These are phyloP conservation scores for Chrysosphaeria jannelii DNA, from an alignment of 2,329 filamentous ascomycete species.

Conservation along the genomic window DNA sequence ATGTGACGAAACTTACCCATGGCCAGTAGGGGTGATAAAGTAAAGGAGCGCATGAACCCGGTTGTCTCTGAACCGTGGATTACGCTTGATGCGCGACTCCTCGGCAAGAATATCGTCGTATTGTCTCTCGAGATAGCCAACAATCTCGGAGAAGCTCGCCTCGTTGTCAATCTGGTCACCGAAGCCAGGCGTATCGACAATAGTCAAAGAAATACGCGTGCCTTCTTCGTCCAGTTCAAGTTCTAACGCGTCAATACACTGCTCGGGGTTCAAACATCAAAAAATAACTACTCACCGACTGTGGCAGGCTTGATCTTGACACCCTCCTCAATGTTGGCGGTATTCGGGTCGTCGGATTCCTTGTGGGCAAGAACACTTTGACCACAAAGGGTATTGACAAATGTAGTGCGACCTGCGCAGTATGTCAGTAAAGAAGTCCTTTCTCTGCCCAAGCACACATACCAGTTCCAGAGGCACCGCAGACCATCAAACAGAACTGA, in stretches of 20 bases:
- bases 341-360: slow-evolving; percentile 69
- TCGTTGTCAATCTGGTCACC: slow-evolving; percentile 99
- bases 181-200: slow-evolving; percentile 94
- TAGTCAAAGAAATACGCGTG: slow-evolving; percentile 89
- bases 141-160: slow-evolving; percentile 91
- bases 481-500: slow-evolving; percentile 99
- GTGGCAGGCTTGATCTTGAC: slow-evolving; percentile 98
- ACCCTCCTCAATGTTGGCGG: slow-evolving; percentile 79
- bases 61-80: slow-evolving; percentile 97
- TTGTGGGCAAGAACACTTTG: slow-evolving; percentile 75
- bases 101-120: slow-evolving; percentile 98
- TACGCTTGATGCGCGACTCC: slow-evolving; percentile 99
- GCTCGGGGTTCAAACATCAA: slow-evolving; percentile 1
- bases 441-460: slow-evolving; percentile 11
- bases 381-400: slow-evolving; percentile 96
- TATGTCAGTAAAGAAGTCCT: neutral
- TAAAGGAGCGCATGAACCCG: slow-evolving; percentile 94
- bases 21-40: slow-evolving; percentile 95
- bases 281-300: slow-evolving; percentile 29
- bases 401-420: slow-evolving; percentile 64
- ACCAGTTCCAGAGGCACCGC: slow-evolving; percentile 96
- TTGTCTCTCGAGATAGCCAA: slow-evolving; percentile 93
- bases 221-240: slow-evolving; percentile 94
- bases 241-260: slow-evolving; percentile 22
- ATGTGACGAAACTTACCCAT: slow-evolving; percentile 29